These are phyloP conservation scores for Monosporascus sp. DNA, from an alignment of 2,329 filamentous ascomycete species.

Conservation along the genomic window DNA sequence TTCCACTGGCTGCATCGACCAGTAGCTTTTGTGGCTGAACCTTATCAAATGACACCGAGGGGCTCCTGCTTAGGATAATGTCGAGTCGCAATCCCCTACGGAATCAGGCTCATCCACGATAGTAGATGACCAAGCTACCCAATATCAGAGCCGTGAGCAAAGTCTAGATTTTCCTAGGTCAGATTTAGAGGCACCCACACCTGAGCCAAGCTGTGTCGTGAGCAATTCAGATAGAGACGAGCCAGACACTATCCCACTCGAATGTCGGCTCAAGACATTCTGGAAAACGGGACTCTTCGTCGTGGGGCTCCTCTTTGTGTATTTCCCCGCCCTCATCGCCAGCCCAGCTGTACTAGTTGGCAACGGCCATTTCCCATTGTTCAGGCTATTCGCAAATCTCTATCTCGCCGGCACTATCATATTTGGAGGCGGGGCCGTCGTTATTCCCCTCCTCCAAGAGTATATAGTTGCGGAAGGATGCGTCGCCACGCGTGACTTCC, in stretches of 20 bases:
- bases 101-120: too few relatives aligned
- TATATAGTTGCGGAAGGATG: conserved; percentile 63
- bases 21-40: neutral
- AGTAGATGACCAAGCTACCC: too few relatives aligned
- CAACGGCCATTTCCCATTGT: conserved; percentile 37
- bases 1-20: conserved; percentile 41
- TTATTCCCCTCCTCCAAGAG: conserved; percentile 57
- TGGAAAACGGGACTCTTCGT: conserved; percentile 39
- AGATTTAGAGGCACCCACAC: too few relatives aligned
- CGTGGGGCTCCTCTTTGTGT: conserved; percentile 44
- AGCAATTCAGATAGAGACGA: conserved; percentile 6
- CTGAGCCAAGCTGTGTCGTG: neutral
- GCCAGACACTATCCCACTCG: conserved; percentile 26
- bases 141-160: too few relatives aligned
- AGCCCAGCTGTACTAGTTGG: conserved; percentile 33
- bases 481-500: conserved; percentile 65
- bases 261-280: conserved; percentile 32
- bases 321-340: conserved; percentile 53
- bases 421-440: conserved; percentile 59
- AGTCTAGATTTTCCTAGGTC: too few relatives aligned
- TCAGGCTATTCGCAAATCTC: conserved; percentile 64
- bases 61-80: too few relatives aligned
- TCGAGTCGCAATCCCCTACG: too few relatives aligned
- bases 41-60: too few relatives aligned
- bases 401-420: conserved; percentile 68